A percentile compares a stretch with the other conserved stretches of the same genome.
Conservation (phyloP, 78 protist species). For the Emiliania huxleyi region DNA sequence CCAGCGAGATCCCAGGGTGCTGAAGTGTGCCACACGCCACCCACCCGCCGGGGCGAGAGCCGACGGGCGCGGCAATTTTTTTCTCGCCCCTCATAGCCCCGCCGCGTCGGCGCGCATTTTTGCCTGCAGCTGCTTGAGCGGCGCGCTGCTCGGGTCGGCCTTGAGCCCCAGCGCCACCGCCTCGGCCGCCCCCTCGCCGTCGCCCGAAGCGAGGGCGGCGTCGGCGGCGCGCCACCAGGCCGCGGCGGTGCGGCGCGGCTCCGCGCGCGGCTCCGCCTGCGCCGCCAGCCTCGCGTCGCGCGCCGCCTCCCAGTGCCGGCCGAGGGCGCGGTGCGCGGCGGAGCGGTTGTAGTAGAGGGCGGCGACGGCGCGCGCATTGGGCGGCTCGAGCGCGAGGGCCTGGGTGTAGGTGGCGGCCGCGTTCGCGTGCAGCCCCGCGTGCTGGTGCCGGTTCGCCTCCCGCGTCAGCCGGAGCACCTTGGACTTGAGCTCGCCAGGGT, state of each 20-base stretch:
- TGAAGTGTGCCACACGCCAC: too few relatives aligned
- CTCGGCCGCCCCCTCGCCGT: background rate
- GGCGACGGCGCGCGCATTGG: background rate
- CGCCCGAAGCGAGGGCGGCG: background rate
- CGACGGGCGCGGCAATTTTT: too few relatives aligned
- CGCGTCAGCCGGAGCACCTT: background rate
- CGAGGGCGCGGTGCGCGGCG: background rate
- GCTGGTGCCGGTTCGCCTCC: background rate
- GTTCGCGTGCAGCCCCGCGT: background rate
- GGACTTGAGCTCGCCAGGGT: background rate
- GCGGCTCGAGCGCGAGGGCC: background rate
- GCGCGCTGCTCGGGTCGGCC: background rate
- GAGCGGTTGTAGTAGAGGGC: slow-evolving; percentile 7
- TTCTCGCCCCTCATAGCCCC: background rate
- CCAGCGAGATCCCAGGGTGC: too few relatives aligned
- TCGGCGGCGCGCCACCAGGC: background rate
- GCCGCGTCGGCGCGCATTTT: background rate
- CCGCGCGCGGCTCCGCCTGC: too few relatives aligned
- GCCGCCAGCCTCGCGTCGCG: background rate
- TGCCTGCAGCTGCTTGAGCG: background rate
- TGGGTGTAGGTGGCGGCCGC: background rate
- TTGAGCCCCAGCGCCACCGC: background rate
- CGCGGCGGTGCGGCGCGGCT: background rate
- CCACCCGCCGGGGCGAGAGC: too few relatives aligned
- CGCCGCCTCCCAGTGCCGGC: background rate